These are phyloP conservation scores for Claviceps purpurea DNA, from an alignment of 2,329 filamentous ascomycete genomes.

Conservation along the genomic window DNA sequence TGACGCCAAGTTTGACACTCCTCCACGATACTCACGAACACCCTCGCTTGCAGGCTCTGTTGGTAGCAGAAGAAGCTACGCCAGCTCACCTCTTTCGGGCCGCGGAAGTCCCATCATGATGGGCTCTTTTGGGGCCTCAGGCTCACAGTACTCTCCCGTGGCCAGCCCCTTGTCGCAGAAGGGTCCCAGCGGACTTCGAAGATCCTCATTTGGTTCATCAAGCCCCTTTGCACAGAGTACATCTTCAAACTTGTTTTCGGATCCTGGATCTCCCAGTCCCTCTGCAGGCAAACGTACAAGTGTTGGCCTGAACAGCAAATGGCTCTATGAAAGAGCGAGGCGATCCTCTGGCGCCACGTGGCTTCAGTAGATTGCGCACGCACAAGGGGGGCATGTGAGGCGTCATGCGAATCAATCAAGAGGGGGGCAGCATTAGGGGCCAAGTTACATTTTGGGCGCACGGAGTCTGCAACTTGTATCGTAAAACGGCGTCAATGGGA, in stretches of 20 bases:
- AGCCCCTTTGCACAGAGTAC: conserved; percentile 38
- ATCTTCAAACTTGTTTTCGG: conserved; percentile 34
- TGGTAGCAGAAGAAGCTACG: conserved; percentile 42
- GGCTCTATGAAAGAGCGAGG: conserved; percentile 78
- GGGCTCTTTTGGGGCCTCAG: conserved; percentile 20
- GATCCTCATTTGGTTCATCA: conserved; percentile 49
- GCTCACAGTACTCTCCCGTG: conserved; percentile 32
- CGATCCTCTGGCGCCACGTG: conserved; percentile 35
- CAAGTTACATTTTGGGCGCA: not conserved
- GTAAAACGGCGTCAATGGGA: not conserved
- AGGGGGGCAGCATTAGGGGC: not conserved
- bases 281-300: conserved; percentile 52
- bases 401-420: not conserved
- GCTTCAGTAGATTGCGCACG: conserved; percentile 14
- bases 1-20: conserved; percentile 61
- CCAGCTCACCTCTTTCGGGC: conserved; percentile 44
- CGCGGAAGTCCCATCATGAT: conserved; percentile 34
- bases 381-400: not conserved
- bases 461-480: not conserved
- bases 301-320: conserved; percentile 78
- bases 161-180: conserved; percentile 54
- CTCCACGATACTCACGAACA: conserved; percentile 73
- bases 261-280: conserved; percentile 60
- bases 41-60: conserved; percentile 51
- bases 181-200: conserved; percentile 37